Evolutionary conservation across 169 alveolate genomes (phyloP).

Genomic region (Eimeria falciformis): DNA sequence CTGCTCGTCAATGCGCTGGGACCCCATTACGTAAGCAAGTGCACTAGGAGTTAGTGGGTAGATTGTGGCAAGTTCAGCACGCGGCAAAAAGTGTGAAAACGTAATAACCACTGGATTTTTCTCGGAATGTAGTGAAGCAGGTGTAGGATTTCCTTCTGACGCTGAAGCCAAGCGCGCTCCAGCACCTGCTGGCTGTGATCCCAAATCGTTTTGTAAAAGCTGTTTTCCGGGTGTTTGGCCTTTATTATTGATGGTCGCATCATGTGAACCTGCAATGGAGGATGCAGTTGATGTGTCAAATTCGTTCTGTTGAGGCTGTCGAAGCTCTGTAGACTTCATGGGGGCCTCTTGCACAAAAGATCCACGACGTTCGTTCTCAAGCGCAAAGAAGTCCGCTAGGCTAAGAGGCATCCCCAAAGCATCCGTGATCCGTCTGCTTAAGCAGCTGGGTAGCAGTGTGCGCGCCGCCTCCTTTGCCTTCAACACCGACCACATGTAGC

Average conservation of each 20-base stretch:
- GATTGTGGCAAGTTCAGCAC: constrained; percentile 65
- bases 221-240: not conserved
- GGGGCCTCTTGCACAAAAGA: not conserved
- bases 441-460: constrained; percentile 4
- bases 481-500: constrained; percentile 1
- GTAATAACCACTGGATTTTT: constrained; percentile 33
- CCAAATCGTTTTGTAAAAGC: not conserved
- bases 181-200: not conserved
- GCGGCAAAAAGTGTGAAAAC: constrained; percentile 69
- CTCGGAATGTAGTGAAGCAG: not conserved
- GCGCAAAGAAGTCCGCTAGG: constrained; percentile 60
- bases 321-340: not conserved
- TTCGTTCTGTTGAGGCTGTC: not conserved
- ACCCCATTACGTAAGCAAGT: constrained; percentile 64
- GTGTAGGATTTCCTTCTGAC: not conserved
- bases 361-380: constrained; percentile 64
- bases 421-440: constrained; percentile 57
- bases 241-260: not conserved
- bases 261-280: not conserved
- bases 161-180: not conserved
- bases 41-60: constrained; percentile 55
- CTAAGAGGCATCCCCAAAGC: constrained; percentile 71
- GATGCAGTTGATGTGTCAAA: not conserved
- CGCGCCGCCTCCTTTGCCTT: constrained; percentile 9
- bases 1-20: constrained; percentile 69